These are phyloP conservation scores for Neocucurbitaria cava DNA, from an alignment of 2,329 filamentous ascomycete genomes.

Conservation along the genomic window DNA sequence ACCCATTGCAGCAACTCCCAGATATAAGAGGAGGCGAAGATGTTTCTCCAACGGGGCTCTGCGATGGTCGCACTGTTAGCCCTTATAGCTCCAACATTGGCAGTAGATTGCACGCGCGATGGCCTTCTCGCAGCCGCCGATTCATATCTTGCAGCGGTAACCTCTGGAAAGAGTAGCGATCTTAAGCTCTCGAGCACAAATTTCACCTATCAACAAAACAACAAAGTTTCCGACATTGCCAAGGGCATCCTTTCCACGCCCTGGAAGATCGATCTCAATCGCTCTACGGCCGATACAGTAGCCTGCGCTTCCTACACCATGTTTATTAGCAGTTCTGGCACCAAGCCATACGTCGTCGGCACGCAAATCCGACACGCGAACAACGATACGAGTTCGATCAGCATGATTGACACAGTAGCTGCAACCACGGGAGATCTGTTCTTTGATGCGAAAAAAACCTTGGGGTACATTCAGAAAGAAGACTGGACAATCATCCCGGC, in stretches of 20 bases:
- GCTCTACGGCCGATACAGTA: slow-evolving; percentile 32
- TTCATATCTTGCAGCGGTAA: slow-evolving; percentile 33
- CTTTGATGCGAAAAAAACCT: slow-evolving; percentile 37
- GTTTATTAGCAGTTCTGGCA: slow-evolving; percentile 31
- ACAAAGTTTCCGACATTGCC: slow-evolving; percentile 32
- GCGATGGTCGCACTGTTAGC: not conserved
- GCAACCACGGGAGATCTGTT: slow-evolving; percentile 40
- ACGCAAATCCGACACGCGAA: slow-evolving; percentile 34
- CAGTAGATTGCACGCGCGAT: slow-evolving; percentile 34
- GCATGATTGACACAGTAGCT: slow-evolving; percentile 36
- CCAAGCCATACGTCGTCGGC: slow-evolving; percentile 35
- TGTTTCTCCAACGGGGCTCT: not conserved
- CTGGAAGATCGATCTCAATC: slow-evolving; percentile 32
- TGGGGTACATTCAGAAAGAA: slow-evolving; percentile 34
- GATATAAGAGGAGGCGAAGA: not conserved
- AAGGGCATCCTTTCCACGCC: slow-evolving; percentile 26
- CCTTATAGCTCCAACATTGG: not conserved
- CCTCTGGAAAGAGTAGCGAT: slow-evolving; percentile 18
- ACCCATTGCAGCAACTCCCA: not conserved
- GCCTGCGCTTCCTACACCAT: slow-evolving; percentile 40
- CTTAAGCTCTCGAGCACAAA: slow-evolving; percentile 29
- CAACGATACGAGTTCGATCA: slow-evolving; percentile 30
- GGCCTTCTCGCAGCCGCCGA: slow-evolving; percentile 33
- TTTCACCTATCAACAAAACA: slow-evolving; percentile 42
- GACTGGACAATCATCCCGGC: slow-evolving; percentile 31